Base-by-base conservation (phyloP, 495 filamentous ascomycete species). In the Glarea lozoyensis region DNA sequence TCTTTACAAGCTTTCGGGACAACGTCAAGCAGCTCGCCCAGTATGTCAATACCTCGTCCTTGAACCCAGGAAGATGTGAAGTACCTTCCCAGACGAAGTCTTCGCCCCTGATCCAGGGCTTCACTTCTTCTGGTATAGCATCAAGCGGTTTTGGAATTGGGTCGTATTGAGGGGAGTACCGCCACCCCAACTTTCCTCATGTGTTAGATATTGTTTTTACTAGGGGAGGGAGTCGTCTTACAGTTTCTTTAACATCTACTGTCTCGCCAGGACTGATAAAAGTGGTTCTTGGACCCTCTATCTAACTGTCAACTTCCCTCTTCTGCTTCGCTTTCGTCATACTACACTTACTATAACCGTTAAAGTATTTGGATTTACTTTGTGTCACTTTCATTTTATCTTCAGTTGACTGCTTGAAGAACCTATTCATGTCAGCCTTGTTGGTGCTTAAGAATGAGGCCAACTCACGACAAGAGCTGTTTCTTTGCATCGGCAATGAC, bases 11-110 rank as follows among this genome's bases (percentile, higher is more conserved):
- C 32, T 61, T 64, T 31, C 72, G 58, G 7, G 71, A 66, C 7
- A 76, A 58, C 0, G 53, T 55, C 2, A 76, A 58, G 21, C 73
- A 68, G 6, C 42, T 47, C 24, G 62, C 55, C 63, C 68, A 75
- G 48, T 72, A 76, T 23, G 60, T 54, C 1, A 73, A 37, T 10
- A 59, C 63, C 17, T 60, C 65, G n/a, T 64, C 54, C 25, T 66
- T 65, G 54, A 76, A 76, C 0, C 53, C 54, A 0, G 65, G 61
- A 7, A 76, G 53, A 45, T 76, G 66, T 24, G 53, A 46, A 13
- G 68, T 72, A 4, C 57, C 64, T 16, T 66, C 58, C 72, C 72
- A 77, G 27, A 69, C 38, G 22, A 65, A 69, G 1, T 68, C 59
- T 38, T 73, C 69, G 0, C 47, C 59, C 2, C 57, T 54, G n/a